Evolutionary conservation across 805 yeast genomes (phyloP), one percentile per base, ranked within the genome.

Genomic region (Hanseniaspora lindneri): DNA sequence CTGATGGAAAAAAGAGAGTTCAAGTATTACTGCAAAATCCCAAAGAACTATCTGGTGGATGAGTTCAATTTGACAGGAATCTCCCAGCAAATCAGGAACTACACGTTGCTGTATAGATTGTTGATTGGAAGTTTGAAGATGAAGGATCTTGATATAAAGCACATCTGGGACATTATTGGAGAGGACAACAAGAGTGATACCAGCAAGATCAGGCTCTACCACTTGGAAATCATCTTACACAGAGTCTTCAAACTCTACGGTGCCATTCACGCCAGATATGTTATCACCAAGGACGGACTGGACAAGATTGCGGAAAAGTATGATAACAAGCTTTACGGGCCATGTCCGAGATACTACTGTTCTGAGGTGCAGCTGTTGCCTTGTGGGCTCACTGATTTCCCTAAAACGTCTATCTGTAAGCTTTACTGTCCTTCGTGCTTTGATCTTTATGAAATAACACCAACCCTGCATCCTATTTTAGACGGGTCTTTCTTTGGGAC

Each of bases 401-500:
- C 95, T 0, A 96, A 96, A 4, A 78, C 77, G 55, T 95, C 87
- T 63, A 85, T 96, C 0, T 95, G 92, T 39, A 68, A 96, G 55
- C 72, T 92, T 41, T 92, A 80, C 63, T 92, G 98, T 66, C 96
- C 98, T 1, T 80, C 89, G 61, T 92, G 98, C 66, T 77, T 80
- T 60, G 98, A 92, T 59, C 72, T 89, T 35, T 92, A 92, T 64
- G 66, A 86, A 44, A 97, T 97, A 1, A 77, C 81, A 49, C 80
- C 87, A 49, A 78, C 88, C n/a, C 72, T 95, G 53, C 88, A 84
- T 64, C 68, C 83, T 51, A 84, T 85, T 59, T 76, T 92, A 37
- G 98, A 92, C 64, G 98, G 98, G 4, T 96, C 97, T 1, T 92
- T 82, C 59, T 92, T 94, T 68, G 97, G 98, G 4, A 86, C 97